A percentile compares a stretch with the other conserved stretches of the same genome.
Evolutionary conservation across 1,284 basidiomycete species (phyloP).

Genomic region (Thecaphora thlaspeos): DNA sequence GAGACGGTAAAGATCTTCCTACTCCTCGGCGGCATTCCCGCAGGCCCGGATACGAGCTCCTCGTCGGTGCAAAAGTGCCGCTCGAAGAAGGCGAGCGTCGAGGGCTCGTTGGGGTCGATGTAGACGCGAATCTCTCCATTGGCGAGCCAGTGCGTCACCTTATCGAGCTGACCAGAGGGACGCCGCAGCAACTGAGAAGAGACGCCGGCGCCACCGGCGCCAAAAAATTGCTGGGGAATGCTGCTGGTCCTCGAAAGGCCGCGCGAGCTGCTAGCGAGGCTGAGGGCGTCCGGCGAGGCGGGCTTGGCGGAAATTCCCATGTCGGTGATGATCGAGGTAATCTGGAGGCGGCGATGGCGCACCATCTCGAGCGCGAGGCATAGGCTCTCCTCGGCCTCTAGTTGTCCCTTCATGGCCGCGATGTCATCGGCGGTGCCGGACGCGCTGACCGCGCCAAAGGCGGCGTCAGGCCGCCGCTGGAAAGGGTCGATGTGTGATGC

Average conservation of each 20-base stretch:
- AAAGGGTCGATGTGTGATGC: slow-evolving; percentile 49
- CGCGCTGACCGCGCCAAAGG: not conserved
- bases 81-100: slow-evolving; percentile 45
- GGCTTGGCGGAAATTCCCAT: slow-evolving; percentile 1
- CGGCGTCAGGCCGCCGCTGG: slow-evolving; percentile 3
- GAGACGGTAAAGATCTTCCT: slow-evolving; percentile 15
- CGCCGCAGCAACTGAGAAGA: not conserved
- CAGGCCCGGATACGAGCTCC: slow-evolving; percentile 20
- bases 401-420: slow-evolving; percentile 3
- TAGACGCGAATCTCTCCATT: slow-evolving; percentile 32
- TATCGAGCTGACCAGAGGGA: not conserved
- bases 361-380: slow-evolving; percentile 55
- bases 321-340: slow-evolving; percentile 15
- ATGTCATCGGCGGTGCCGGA: slow-evolving; percentile 1
- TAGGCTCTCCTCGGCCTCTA: slow-evolving; percentile 45
- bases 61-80: slow-evolving; percentile 39
- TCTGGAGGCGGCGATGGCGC: slow-evolving; percentile 41
- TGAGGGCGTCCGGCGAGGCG: too few relatives aligned
- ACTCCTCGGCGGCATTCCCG: slow-evolving; percentile 5
- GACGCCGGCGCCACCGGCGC: too few relatives aligned
- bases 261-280: not conserved
- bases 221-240: not conserved
- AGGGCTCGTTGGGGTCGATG: slow-evolving; percentile 31
- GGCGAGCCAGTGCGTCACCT: slow-evolving; percentile 16
- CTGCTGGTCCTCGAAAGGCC: not conserved